Base-by-base conservation (phyloP, 139 green algal species). In the Mesotaenium endlicherianum region DNA sequence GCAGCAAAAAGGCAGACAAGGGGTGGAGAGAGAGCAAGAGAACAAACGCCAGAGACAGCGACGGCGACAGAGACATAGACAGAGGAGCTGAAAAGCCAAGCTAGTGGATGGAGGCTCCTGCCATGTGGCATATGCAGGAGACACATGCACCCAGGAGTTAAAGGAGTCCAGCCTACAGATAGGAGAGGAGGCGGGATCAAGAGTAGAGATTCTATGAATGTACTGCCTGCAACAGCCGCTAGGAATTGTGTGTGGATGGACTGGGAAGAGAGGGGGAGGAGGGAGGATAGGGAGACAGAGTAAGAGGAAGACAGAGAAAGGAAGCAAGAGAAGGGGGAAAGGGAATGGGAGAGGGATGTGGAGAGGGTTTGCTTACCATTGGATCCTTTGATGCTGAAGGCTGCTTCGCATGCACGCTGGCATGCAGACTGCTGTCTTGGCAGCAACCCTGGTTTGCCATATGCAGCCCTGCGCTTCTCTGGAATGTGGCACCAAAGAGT, bases 351-450 rank as follows among this genome's bases (percentile, higher is more conserved):
- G 16, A 5, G 38, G 40, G 6, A n/a, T 6, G 3, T 60, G 36
- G 17, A n/a, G 1, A 31, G 14, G 1, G 0, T 77, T 77, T 6
- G 6, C 40, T 77, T 36, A 11, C 4, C 0, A 31, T 75, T 26
- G 38, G 42, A 40, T 3, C 17, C 39, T 2, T 20, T 80, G 71
- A 80, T 80, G 38, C 57, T 80, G 40, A 80, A 68, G 2, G 71
- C 50, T 31, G 57, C 44, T 45, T 45, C 44, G 30, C n/a, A 31
- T 26, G 26, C 1, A 68, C 16, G 8, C 45, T 67, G 40, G 3
- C 67, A 57, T 2, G 20, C 2, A 75, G 41, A 1, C 34, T 49
- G 40, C 3, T 26, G 4, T 1, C 2, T 75, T 17, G 67, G 26
- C 26, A 34, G 53, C 20, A 64, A 64, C 20, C n/a, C n/a, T n/a